Conservation (phyloP, 75 land plant species). For the Picea glauca region DNA sequence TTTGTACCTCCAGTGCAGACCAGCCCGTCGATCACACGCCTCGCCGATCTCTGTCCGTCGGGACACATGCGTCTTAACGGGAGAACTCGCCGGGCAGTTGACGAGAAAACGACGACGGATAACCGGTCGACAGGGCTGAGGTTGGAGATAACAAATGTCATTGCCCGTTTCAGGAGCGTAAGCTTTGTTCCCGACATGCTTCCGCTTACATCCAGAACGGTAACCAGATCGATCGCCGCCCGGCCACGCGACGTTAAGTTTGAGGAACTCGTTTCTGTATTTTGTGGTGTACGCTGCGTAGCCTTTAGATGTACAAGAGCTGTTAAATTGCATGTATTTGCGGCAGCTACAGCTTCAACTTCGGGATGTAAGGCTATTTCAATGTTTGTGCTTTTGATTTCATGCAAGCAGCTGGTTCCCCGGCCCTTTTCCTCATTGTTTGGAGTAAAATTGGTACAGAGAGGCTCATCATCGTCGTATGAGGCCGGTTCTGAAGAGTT, state of each 20-base stretch:
- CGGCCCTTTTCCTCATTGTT: conserved; percentile 1
- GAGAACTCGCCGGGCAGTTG: conserved; percentile 49
- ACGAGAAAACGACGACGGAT: conserved; percentile 68
- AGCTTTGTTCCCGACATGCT: conserved; percentile 83
- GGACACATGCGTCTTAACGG: conserved; percentile 65
- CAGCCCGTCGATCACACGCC: conserved; percentile 57
- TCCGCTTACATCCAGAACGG: conserved; percentile 54
- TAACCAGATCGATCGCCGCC: conserved; percentile 68
- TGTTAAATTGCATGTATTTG: conserved; percentile 35
- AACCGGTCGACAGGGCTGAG: conserved; percentile 75
- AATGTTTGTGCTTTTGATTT: neutral
- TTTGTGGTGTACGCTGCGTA: conserved; percentile 14
- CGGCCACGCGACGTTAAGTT: conserved; percentile 14
- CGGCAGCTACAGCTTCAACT: conserved; percentile 37
- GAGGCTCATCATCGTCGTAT: conserved; percentile 41
- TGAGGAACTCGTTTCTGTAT: neutral
- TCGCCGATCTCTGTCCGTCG: conserved; percentile 54
- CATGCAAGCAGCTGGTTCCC: neutral
- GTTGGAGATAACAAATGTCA: conserved; percentile 74
- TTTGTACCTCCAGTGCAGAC: conserved; percentile 34
- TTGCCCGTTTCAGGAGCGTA: conserved; percentile 77
- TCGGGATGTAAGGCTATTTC: conserved; percentile 17
- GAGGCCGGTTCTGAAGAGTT: conserved; percentile 39
- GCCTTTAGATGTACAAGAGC: conserved; percentile 52
- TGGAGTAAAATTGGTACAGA: too few species aligned